A percentile compares a stretch with the other conserved stretches of the same genome.
These are phyloP conservation scores for Chlamydomonas eustigma DNA, from an alignment of 139 green algal genomes.

Conservation along the genomic window DNA sequence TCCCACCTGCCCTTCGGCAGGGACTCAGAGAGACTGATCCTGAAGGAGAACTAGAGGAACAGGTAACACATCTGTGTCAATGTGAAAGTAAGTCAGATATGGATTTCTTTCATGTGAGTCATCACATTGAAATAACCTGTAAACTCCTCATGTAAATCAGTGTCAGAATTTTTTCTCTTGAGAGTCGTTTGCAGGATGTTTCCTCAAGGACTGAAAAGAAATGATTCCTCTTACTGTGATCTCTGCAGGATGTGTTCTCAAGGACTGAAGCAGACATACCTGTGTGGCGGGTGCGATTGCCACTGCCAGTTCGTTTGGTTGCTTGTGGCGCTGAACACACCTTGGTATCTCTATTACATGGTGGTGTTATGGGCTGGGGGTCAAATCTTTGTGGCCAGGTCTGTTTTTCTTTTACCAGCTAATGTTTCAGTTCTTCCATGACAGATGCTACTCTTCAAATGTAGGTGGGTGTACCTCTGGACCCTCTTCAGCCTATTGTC, in stretches of 20 bases:
- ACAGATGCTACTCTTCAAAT: background rate
- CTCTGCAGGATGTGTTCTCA: slow-evolving; percentile 6
- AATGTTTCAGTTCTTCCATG: slow-evolving; percentile 1
- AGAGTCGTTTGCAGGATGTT: background rate
- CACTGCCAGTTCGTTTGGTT: slow-evolving; percentile 17
- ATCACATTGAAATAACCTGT: background rate
- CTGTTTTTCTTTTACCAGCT: background rate
- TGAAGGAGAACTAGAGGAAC: background rate
- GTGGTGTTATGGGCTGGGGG: slow-evolving; percentile 32
- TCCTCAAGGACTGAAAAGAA: background rate
- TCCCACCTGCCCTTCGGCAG: background rate
- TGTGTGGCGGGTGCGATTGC: slow-evolving; percentile 18
- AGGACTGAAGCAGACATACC: background rate
- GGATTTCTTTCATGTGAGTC: background rate
- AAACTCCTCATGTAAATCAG: background rate
- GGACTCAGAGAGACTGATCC: background rate
- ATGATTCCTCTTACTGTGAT: background rate
- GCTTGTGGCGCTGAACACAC: slow-evolving; percentile 36
- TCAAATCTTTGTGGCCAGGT: slow-evolving; percentile 29
- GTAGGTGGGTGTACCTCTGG: background rate
- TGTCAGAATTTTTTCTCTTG: background rate
- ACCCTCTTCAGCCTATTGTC: background rate
- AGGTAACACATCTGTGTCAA: background rate
- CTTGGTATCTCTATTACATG: slow-evolving; percentile 13
- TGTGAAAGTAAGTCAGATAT: background rate